These are phyloP conservation scores for Dactylis glomerata DNA, from an alignment of 176 grass and related monocot genomes.

Conservation along the genomic window DNA sequence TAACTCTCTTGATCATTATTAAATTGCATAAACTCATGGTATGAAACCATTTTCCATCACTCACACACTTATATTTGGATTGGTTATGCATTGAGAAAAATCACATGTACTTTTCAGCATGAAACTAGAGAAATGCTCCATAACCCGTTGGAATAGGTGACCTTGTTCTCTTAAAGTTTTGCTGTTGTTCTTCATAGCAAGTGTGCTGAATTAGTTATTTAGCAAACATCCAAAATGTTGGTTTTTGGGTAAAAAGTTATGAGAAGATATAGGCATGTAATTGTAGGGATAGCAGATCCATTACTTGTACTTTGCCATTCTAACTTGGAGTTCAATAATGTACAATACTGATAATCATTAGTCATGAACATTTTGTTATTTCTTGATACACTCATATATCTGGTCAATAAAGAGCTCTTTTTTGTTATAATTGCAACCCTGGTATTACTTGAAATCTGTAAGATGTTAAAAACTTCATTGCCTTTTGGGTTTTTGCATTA, in stretches of 20 bases:
- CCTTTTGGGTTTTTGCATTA: background rate
- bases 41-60: background rate
- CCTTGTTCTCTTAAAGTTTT: background rate
- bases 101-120: background rate
- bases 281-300: background rate
- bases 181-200: background rate
- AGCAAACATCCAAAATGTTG: conserved; percentile 6
- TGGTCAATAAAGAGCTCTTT: background rate
- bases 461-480: background rate
- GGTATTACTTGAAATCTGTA: background rate
- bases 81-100: background rate
- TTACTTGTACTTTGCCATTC: background rate
- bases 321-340: background rate
- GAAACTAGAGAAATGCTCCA: background rate
- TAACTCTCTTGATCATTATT: conserved; percentile 26
- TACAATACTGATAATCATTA: background rate
- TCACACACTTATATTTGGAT: background rate
- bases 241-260: background rate
- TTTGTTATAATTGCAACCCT: background rate
- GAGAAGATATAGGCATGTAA: background rate
- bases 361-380: background rate
- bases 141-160: background rate
- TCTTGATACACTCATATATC: conserved; percentile 1
- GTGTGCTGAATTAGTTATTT: background rate
- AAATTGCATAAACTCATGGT: background rate